phyloP scores from a whole-genome alignment of 768 basidiomycete genomes.

The Leccinum obscurum region DNA sequence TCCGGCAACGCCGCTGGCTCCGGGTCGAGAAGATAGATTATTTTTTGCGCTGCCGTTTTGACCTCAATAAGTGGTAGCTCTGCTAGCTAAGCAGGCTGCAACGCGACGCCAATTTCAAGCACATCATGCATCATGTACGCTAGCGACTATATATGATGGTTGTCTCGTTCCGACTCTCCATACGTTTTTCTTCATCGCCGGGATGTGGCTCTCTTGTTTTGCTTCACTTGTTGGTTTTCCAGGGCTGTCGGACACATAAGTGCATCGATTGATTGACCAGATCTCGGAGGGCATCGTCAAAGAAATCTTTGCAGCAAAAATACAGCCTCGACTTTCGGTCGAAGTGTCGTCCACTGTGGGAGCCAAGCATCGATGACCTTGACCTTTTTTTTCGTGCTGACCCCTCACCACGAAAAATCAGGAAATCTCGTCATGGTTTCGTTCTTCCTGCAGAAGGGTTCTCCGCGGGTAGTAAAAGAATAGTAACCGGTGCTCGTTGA shows the following conservation, averaged over 20 bases:
- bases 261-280: slow-evolving; percentile 35
- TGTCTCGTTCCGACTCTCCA: not conserved
- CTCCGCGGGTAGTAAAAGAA: too few species aligned
- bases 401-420: too few species aligned
- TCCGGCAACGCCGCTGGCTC: not conserved
- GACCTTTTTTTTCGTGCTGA: too few species aligned
- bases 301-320: not conserved
- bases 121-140: too few species aligned
- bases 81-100: not conserved
- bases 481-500: too few species aligned
- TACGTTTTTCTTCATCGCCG: not conserved
- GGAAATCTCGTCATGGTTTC: too few species aligned
- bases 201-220: not conserved
- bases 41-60: not conserved
- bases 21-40: not conserved
- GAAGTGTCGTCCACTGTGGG: too few species aligned
- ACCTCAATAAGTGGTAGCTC: not conserved
- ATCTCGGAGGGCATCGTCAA: slow-evolving; percentile 37
- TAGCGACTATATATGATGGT: not conserved
- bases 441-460: too few species aligned
- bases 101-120: not conserved
- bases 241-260: slow-evolving; percentile 36
- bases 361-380: too few species aligned
- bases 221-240: slow-evolving; percentile 7
- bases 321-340: not conserved